Conservation (phyloP, 345 rosid species). For the Orychophragmus violaceus region DNA sequence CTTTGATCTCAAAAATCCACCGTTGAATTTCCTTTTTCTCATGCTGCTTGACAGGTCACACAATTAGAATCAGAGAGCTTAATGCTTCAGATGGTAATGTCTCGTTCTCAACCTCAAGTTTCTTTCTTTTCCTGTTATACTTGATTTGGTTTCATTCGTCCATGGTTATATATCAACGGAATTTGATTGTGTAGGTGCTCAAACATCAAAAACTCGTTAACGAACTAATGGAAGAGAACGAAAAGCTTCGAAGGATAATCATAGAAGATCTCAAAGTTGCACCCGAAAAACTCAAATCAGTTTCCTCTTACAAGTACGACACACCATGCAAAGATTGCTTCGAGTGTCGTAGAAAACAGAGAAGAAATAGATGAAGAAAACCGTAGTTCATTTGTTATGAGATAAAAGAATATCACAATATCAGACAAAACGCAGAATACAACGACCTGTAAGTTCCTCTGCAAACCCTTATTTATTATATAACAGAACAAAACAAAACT, state of each 20-base stretch:
- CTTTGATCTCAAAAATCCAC: constrained; percentile 26
- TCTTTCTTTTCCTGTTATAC: constrained; percentile 4
- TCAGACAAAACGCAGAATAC: constrained; percentile 16
- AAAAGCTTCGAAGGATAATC: constrained; percentile 64
- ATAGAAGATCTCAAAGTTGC: constrained; percentile 77
- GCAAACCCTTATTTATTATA: constrained; percentile 3
- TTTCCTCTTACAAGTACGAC: constrained; percentile 35
- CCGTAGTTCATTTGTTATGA: constrained; percentile 14
- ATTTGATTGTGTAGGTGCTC: constrained; percentile 43
- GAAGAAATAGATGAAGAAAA: constrained; percentile 41
- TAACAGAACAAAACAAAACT: constrained; percentile 32
- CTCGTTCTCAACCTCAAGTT: background rate
- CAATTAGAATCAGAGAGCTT: constrained; percentile 60
- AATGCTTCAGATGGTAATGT: constrained; percentile 84
- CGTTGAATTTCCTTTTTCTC: background rate
- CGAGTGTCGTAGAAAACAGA: constrained; percentile 83
- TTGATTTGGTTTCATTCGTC: background rate
- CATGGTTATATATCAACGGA: background rate
- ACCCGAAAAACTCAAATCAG: constrained; percentile 49
- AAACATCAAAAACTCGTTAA: constrained; percentile 79
- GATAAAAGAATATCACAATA: background rate
- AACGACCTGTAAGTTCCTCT: constrained; percentile 15
- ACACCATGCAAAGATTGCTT: constrained; percentile 68
- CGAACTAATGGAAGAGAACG: constrained; percentile 71
- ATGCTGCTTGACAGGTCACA: constrained; percentile 39